Evolutionary conservation across 371 early-diverging fungal genomes (phyloP).

Genomic region (Rhizopus sp.): DNA sequence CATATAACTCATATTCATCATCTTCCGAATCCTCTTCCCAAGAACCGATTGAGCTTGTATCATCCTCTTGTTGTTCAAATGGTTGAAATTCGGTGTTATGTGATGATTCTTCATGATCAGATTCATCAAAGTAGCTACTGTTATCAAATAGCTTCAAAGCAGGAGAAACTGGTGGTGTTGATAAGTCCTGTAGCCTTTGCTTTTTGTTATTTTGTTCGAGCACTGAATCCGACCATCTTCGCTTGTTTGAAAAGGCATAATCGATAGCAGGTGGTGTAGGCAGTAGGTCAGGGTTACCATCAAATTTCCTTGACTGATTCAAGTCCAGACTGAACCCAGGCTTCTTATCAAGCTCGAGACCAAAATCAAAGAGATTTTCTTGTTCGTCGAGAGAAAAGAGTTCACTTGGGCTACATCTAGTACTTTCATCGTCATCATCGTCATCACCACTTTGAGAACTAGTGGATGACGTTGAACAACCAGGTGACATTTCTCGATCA

Average conservation of each 20-base stretch:
- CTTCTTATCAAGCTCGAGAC: conserved; percentile 23
- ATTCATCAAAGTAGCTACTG: conserved; percentile 19
- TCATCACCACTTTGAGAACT: conserved; percentile 30
- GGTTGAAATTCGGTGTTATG: background rate
- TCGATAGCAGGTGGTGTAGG: conserved; percentile 13
- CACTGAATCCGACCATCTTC: conserved; percentile 29
- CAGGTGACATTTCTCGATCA: conserved; percentile 25
- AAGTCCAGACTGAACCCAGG: conserved; percentile 3
- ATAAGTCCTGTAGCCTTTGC: conserved; percentile 13
- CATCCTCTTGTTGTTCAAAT: conserved; percentile 15
- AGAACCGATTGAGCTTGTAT: conserved; percentile 7
- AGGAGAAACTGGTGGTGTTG: conserved; percentile 11
- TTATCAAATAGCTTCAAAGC: conserved; percentile 11
- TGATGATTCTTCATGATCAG: conserved; percentile 10
- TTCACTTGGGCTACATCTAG: conserved; percentile 11
- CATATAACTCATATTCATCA: conserved; percentile 1
- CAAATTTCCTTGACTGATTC: background rate
- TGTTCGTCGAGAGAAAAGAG: conserved; percentile 1
- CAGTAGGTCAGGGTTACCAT: conserved; percentile 2
- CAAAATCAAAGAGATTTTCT: conserved; percentile 24
- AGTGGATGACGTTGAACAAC: conserved; percentile 14
- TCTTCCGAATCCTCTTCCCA: conserved; percentile 11
- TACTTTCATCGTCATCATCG: background rate
- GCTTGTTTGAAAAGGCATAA: conserved; percentile 8
- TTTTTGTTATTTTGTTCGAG: conserved; percentile 22